Base-by-base conservation (phyloP, 805 yeast species). In the Wickerhamiella kurtzmanii region DNA sequence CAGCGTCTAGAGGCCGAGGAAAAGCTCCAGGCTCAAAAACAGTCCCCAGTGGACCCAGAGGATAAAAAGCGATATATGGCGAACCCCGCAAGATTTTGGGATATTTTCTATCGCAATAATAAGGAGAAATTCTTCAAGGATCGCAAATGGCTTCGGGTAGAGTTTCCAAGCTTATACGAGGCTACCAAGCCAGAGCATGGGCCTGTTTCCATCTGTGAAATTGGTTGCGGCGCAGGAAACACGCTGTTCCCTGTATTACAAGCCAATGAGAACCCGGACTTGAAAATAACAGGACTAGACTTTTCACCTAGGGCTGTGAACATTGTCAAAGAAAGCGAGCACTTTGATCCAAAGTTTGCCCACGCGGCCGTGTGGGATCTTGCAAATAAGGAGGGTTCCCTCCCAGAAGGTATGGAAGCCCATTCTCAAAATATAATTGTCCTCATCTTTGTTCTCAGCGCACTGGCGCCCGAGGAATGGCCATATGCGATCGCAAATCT, bases 141-240 rank as follows among this genome's bases (percentile, higher is more conserved):
- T 64, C 73, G 98, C 56, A 88, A 85, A 60, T 92, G 98, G 98
- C 70, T 92, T 50, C 86, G 84, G 60, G 81, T 89, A 43, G 98
- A 92, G 66, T 92, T 92, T 53, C 98, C 98, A 1, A 67, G 76
- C 13, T 65, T 92, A 35, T 89, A 82, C 59, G 80, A 79, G 50
- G 82, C 85, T 4, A 85, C 95, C 2, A 76, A 77, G 51, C 73
- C 75, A 20, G 82, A 79, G 53, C 71, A 80, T 4, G 82, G 86
- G n/a, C 75, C 80, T 3, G 72, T 73, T 19, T 77, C 80, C 2
- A 80, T 92, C 32, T 71, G 92, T 47, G 98, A 92, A 64, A 81
- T 92, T 42, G 98, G 98, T 2, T 92, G 98, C 66, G 98, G 98
- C 48, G 97, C 96, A 3, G 98, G 98, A 9, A 92, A 92, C 63